phyloP scores from a whole-genome alignment of 2,329 filamentous ascomycete genomes.

The Fusarium lyarnte region DNA sequence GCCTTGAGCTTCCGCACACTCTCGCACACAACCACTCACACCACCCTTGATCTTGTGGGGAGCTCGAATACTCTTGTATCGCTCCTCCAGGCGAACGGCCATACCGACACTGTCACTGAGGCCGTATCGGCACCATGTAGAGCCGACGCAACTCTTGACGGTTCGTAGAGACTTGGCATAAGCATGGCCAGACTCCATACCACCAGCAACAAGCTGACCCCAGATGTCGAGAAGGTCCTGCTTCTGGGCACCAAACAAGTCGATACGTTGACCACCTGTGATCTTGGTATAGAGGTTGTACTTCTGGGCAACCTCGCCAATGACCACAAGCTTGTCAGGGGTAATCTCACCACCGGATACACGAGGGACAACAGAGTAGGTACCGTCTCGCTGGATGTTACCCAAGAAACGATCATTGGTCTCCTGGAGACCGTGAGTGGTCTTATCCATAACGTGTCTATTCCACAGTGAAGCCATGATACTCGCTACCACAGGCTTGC shows the following conservation, averaged over 20 bases:
- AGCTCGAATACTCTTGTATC: constrained; percentile 89
- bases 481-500: constrained; percentile 83
- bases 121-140: constrained; percentile 90
- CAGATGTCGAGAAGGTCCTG: constrained; percentile 86
- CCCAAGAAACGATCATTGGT: constrained; percentile 90
- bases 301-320: constrained; percentile 85
- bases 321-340: constrained; percentile 82
- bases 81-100: constrained; percentile 86
- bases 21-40: constrained; percentile 89
- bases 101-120: constrained; percentile 92
- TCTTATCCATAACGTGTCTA: constrained; percentile 78
- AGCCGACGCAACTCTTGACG: constrained; percentile 91
- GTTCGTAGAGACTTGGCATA: constrained; percentile 91
- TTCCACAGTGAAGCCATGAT: constrained; percentile 88
- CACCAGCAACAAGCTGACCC: constrained; percentile 80
- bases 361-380: constrained; percentile 87
- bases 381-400: constrained; percentile 92
- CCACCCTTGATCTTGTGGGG: constrained; percentile 94
- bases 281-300: constrained; percentile 91
- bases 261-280: constrained; percentile 89
- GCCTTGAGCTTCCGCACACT: constrained; percentile 91
- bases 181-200: constrained; percentile 90
- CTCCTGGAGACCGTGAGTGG: constrained; percentile 80
- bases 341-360: constrained; percentile 89
- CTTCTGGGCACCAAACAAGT: constrained; percentile 91